phyloP scores from a whole-genome alignment of 2,329 filamentous ascomycete genomes.

The Penicillium sp. region DNA sequence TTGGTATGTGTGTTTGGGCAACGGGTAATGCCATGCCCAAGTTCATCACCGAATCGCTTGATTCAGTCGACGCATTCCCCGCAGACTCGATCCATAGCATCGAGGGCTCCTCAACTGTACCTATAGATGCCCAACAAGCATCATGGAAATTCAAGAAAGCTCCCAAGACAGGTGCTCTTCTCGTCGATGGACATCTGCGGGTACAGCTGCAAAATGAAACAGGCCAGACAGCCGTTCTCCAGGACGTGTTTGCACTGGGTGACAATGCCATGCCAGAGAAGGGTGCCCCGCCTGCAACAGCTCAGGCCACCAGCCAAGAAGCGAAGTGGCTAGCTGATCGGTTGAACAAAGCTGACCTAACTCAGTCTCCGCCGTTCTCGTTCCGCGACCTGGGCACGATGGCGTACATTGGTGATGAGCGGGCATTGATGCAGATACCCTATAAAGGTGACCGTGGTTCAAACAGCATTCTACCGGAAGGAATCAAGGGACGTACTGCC shows the following conservation, averaged over 20 bases:
- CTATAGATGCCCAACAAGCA: constrained; percentile 12
- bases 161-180: constrained; percentile 47
- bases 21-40: constrained; percentile 40
- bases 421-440: constrained; percentile 55
- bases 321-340: constrained; percentile 56
- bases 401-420: constrained; percentile 59
- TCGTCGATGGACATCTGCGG: constrained; percentile 57
- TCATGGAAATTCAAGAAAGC: constrained; percentile 53
- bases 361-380: constrained; percentile 44
- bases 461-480: constrained; percentile 34
- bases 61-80: constrained; percentile 36
- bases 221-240: constrained; percentile 43
- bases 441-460: constrained; percentile 21
- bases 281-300: constrained; percentile 55
- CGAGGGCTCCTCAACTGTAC: constrained; percentile 15
- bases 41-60: constrained; percentile 29
- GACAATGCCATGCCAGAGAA: constrained; percentile 57
- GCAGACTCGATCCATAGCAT: constrained; percentile 26
- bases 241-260: constrained; percentile 56
- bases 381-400: constrained; percentile 59
- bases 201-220: constrained; percentile 49
- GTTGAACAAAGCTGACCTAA: constrained; percentile 51
- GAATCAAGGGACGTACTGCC: constrained; percentile 41
- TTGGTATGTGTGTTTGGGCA: constrained; percentile 62
- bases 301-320: constrained; percentile 59